phyloP scores from a whole-genome alignment of 495 filamentous ascomycete species.

The Podospora didyma region DNA sequence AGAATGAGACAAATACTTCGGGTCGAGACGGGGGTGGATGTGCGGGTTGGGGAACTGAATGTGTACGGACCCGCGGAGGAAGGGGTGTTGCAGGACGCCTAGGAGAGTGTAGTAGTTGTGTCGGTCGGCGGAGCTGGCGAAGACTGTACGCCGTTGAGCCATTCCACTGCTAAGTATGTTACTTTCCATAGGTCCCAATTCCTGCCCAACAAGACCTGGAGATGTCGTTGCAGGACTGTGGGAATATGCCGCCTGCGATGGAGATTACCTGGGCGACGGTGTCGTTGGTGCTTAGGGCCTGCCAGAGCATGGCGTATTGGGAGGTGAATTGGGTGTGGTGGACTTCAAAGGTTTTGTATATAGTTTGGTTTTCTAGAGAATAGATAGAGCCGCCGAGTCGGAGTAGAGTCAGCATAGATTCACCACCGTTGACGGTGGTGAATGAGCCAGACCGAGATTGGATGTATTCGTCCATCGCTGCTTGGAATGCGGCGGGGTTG shows the following conservation, averaged over 20 bases:
- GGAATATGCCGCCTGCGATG: neutral
- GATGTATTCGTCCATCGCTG: neutral
- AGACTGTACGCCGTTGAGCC: neutral
- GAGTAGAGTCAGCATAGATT: neutral
- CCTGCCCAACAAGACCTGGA: too few species aligned
- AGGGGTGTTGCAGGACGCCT: neutral
- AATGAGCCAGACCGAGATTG: neutral
- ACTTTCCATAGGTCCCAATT: too few species aligned
- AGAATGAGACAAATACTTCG: neutral
- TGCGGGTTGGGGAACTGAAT: neutral
- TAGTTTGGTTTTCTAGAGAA: neutral
- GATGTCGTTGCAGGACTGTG: too few species aligned
- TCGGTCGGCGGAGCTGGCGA: neutral
- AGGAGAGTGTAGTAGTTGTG: neutral
- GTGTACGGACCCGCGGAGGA: neutral
- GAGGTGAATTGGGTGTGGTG: neutral
- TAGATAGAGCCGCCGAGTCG: neutral
- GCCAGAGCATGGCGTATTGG: neutral
- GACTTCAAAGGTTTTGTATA: neutral
- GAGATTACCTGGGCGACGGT: neutral
- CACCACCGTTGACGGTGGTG: neutral
- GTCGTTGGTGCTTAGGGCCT: neutral
- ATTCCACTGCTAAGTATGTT: too few species aligned
- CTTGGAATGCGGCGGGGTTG: neutral
- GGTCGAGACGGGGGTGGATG: neutral